Percentiles rank a stretch among this genome's conserved stretches.
These are phyloP conservation scores for Lichtheimia corymbifera DNA, from an alignment of 371 early-diverging fungal genomes.

Conservation along the genomic window DNA sequence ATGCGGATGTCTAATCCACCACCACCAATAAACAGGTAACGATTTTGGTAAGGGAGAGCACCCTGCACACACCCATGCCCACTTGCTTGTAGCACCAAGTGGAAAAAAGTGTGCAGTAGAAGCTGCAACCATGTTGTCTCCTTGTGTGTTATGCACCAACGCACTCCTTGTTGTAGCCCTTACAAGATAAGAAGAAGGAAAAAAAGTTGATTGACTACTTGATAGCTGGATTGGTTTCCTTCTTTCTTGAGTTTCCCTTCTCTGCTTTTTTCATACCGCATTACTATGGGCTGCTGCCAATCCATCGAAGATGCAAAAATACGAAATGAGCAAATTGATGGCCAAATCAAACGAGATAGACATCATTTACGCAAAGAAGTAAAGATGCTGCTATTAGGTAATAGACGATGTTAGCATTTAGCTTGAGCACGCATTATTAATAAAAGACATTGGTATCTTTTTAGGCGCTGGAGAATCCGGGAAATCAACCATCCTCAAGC, in stretches of 20 bases:
- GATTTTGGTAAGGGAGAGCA: too few species aligned
- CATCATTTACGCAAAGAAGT: constrained; percentile 83
- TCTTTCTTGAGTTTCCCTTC: too few species aligned
- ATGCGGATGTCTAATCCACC: too few species aligned
- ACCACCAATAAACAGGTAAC: too few species aligned
- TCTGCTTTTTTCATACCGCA: neutral
- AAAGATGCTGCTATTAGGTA: constrained; percentile 95
- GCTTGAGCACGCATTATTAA: neutral
- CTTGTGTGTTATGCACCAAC: too few species aligned
- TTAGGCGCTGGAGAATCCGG: constrained; percentile 97
- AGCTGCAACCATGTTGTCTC: too few species aligned
- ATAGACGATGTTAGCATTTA: neutral
- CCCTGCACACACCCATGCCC: too few species aligned
- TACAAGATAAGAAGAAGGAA: too few species aligned
- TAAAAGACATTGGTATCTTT: neutral
- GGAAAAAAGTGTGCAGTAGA: too few species aligned
- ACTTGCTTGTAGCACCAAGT: too few species aligned
- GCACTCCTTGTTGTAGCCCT: too few species aligned
- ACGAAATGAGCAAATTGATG: constrained; percentile 89
- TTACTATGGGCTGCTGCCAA: constrained; percentile 86
- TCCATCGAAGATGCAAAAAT: constrained; percentile 81
- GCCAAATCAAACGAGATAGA: constrained; percentile 82
- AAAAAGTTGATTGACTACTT: neutral
- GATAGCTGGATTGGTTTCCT: too few species aligned
- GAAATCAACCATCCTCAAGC: constrained; percentile 95